Conservation (phyloP, 2,329 filamentous ascomycete species). For the Stromatinia cepivora region DNA sequence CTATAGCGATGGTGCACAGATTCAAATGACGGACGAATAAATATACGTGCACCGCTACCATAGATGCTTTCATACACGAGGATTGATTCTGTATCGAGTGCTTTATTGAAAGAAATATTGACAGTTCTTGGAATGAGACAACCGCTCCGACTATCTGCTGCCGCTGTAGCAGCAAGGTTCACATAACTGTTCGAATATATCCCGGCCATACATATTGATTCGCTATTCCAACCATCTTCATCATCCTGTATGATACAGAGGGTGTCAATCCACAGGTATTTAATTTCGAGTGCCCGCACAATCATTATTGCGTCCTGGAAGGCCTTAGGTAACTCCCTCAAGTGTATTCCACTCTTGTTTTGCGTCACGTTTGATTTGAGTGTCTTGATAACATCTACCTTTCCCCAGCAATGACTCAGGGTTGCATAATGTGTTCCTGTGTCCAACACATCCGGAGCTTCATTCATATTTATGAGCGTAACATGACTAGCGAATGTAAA, state of each 20-base stretch:
- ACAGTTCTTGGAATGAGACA: background rate
- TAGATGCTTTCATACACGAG: no score
- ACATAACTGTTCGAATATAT: background rate
- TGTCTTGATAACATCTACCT: background rate
- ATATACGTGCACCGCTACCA: background rate
- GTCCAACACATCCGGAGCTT: no score
- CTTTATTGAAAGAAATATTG: background rate
- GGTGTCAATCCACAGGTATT: background rate
- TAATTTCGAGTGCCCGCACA: background rate
- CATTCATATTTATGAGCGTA: no score
- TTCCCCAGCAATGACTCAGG: background rate
- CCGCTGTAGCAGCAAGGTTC: background rate
- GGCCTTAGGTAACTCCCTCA: background rate
- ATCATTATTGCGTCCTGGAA: background rate
- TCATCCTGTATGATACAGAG: background rate
- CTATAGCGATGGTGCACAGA: background rate
- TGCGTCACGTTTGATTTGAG: background rate
- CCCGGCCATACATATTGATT: background rate
- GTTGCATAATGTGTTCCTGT: background rate
- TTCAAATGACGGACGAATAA: background rate
- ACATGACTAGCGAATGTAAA: no score
- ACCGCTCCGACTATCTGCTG: background rate
- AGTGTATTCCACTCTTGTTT: background rate
- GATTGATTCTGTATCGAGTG: background rate
- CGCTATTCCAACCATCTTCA: background rate